Base-by-base conservation (phyloP, 1,139 yeast species). In the Tardiomyces digboiensis region DNA sequence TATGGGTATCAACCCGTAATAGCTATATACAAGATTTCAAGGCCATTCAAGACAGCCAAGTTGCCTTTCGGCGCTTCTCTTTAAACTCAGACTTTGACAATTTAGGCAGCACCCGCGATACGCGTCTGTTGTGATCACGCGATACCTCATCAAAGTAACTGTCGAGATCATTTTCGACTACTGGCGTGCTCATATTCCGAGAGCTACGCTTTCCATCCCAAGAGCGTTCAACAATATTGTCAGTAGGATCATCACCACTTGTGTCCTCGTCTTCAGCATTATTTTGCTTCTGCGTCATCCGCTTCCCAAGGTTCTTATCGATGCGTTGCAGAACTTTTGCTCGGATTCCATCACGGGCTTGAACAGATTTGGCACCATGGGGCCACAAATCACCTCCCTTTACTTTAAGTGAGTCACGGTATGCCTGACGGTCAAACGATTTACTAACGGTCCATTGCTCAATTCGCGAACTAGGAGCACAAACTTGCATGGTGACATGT, bases 371-470 rank as follows among this genome's bases (percentile, higher is more conserved):
- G 40, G 82, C 83, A 21, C 78, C 91, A 44, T 86, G 67, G 0
- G 83, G 82, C 97, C 97, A 91, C 45, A 82, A 65, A 59, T 91
- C 99, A n/a, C 97, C 96, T 57, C 79, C 76, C 36, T 65, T 67
- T 0, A 86, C 77, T 60, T 91, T 89, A 48, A 97, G 73, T 0
- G 96, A 96, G 66, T 91, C 97, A 54, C 86, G 94, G 56, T 87
- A 91, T 1, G 71, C 78, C 52, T 80, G 83, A 53, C 79, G 78
- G 12, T 86, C 85, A 46, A 77, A 72, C 20, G 95, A 80, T 59
- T 82, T 84, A 1, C 97, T 84, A 3, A 91, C 74, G 21, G 81
- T 83, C 95, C 97, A 87, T 47, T 81, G 78, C 63, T 89, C 97
- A 40, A 88, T 66, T 41, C 75, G 72, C 0, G 95, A 96, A 8